Conservation (phyloP, 1,139 yeast genomes). For the Sugiyamaella castrensis region DNA sequence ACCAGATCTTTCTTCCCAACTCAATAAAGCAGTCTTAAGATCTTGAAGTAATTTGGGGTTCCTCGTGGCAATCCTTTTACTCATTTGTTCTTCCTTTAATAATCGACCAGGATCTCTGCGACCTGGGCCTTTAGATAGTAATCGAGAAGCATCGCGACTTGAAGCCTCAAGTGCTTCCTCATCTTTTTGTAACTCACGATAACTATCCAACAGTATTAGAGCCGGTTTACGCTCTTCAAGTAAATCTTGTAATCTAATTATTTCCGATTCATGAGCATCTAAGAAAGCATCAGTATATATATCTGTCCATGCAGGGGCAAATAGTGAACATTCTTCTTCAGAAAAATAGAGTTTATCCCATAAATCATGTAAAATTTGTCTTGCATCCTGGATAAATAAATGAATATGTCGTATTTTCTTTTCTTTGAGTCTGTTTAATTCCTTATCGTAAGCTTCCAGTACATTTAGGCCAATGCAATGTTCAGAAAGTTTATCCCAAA, state of each 20-base stretch:
- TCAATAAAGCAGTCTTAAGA: slow-evolving; percentile 47
- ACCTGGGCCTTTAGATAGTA: slow-evolving; percentile 58
- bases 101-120: slow-evolving; percentile 59
- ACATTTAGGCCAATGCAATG: slow-evolving; percentile 35
- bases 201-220: slow-evolving; percentile 51
- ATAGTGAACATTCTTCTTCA: slow-evolving; percentile 42
- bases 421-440: slow-evolving; percentile 54
- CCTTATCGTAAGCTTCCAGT: slow-evolving; percentile 45
- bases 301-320: slow-evolving; percentile 41
- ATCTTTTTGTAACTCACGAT: slow-evolving; percentile 57
- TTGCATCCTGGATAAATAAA: slow-evolving; percentile 60
- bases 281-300: slow-evolving; percentile 52
- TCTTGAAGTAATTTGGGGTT: slow-evolving; percentile 61
- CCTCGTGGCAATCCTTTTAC: slow-evolving; percentile 62
- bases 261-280: slow-evolving; percentile 61
- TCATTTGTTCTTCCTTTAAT: slow-evolving; percentile 71
- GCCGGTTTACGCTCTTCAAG: slow-evolving; percentile 54
- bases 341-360: slow-evolving; percentile 67
- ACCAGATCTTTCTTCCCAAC: slow-evolving; percentile 46
- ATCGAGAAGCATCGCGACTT: slow-evolving; percentile 75
- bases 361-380: slow-evolving; percentile 52
- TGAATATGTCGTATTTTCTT: slow-evolving; percentile 65
- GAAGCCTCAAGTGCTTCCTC: slow-evolving; percentile 63
- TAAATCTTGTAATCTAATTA: slow-evolving; percentile 50
- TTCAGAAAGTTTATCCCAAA: slow-evolving; percentile 34